Base-by-base conservation (phyloP, 176 grass and related monocot genomes). In the Eragrostis curvula region DNA sequence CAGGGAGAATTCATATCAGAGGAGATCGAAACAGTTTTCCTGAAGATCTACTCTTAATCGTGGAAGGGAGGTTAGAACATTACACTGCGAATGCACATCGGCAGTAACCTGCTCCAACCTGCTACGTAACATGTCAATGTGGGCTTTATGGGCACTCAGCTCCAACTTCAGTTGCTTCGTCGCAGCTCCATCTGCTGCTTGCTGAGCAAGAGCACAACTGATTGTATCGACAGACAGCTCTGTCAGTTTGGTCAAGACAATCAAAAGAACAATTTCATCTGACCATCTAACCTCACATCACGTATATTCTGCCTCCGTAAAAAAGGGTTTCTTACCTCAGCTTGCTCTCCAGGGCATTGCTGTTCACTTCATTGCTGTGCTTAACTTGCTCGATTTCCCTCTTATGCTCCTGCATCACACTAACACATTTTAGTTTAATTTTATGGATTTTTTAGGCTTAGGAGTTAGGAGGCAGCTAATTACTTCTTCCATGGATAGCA, bases 401-500 rank as follows among this genome's bases (percentile, higher is more conserved):
- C 44, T 78, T 93, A 61, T 95, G 67, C 62, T 95, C 88, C 92
- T 93, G 79, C 32, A 81, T 43, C 53, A 81, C 63, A 83, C 60
- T 71, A 87, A 78, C 36, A 46, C 24, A 48, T 46, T n/a, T 81
- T 43, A 74, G 25, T 69, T 70, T 83, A 63, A 77, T 50, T 63
- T 43, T 74, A 70, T 69, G 8, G 43, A 70, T 65, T 68, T 48
- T 5, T 13, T 48, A 82, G 40, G 21, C 51, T 73, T 83, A 58
- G 42, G 48, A 87, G 28, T 77, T 77, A 39, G 43, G 62, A 87
- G 36, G 43, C 42, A 74, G 24, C 51, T 60, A 36, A 66, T 79
- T 76, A 94, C 95, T 73, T 89, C 92, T 93, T 94, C 90, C 85
- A 88, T 85, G 29, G 79, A 83, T 70, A 91, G 14, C 70, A 95